A percentile compares a stretch with the other conserved stretches of the same genome.
Evolutionary conservation across 306 rosid genomes (phyloP).

Genomic region (Benincasa hispida): DNA sequence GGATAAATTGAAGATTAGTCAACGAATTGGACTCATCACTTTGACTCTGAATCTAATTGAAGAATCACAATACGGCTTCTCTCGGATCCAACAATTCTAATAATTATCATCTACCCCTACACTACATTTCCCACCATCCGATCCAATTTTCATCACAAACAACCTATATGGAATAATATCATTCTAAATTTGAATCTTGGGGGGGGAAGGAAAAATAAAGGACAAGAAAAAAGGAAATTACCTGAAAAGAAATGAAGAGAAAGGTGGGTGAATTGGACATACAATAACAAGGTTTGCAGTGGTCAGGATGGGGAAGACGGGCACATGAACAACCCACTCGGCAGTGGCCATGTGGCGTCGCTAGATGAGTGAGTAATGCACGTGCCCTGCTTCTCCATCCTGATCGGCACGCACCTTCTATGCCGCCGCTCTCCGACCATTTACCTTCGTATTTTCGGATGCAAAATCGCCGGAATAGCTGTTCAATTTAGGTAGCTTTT

Average conservation of each 20-base stretch:
- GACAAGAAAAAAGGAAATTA: neutral
- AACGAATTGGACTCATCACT: neutral
- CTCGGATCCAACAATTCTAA: too few relatives aligned
- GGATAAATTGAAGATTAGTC: neutral
- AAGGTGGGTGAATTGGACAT: neutral
- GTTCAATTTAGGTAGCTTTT: neutral
- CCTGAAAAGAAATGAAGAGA: neutral
- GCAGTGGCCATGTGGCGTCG: neutral
- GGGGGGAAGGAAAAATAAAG: neutral
- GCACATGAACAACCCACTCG: constrained; percentile 96
- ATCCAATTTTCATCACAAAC: neutral
- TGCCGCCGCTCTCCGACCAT: neutral
- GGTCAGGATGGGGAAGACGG: constrained; percentile 97
- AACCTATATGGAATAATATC: neutral
- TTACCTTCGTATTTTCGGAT: neutral
- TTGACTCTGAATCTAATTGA: neutral
- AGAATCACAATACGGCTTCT: neutral
- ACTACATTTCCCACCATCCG: neutral
- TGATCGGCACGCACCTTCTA: constrained; percentile 60
- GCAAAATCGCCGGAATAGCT: neutral
- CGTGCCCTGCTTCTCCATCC: constrained; percentile 99
- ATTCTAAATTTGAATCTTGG: neutral
- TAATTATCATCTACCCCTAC: neutral
- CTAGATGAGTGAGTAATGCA: constrained; percentile 29
- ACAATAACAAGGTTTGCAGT: constrained; percentile 24